Evolutionary conservation across 176 grass and related monocot species (phyloP), one percentile per base, ranked within the genome.

Genomic region (Hsuehochloa calcarea): DNA sequence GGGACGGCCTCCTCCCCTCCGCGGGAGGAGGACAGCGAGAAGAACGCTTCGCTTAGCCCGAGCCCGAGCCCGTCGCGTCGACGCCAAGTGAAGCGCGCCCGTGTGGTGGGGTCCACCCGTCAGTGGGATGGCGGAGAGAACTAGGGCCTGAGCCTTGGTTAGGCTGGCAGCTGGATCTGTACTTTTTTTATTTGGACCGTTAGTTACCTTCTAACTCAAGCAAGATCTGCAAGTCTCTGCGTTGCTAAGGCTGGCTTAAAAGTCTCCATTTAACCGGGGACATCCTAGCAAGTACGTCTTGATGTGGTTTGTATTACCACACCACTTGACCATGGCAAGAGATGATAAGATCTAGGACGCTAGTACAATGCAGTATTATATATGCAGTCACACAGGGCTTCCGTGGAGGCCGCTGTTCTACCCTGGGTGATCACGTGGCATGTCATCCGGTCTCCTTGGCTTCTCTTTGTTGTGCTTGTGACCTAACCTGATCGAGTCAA

Each of bases 61-160:
- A 63, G 74, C 77, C 51, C 29, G 72, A 90, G 56, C 52, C 43
- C 19, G 12, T 76, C 40, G 25, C 83, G 22, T 56, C 73, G 29
- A 27, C 8, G 89, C 47, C 49, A 87, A 90, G 80, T 51, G 79
- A 90, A 83, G 88, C 66, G 58, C 54, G 70, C 58, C 11, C 25
- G 13, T 22, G 1, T 14, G 62, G 17, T 4, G 3, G 9, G 70
- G 29, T 35, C 82, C 31, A 22, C 46, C 5, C 0, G 38, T 31
- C 79, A 78, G 73, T 9, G 74, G 5, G 1, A 9, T 15, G 6
- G 0, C 0, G 19, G 3, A 0, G 15, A 5, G 55, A 17, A 15
- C 0, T 2, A 23, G 37, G 37, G 65, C 10, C 35, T n/a, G 66
- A 20, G 8, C 10, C 71, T 70, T 55, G 17, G 77, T 63, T 54